Conservation (phyloP, 495 filamentous ascomycete species). For the Neurospora hispaniola region DNA sequence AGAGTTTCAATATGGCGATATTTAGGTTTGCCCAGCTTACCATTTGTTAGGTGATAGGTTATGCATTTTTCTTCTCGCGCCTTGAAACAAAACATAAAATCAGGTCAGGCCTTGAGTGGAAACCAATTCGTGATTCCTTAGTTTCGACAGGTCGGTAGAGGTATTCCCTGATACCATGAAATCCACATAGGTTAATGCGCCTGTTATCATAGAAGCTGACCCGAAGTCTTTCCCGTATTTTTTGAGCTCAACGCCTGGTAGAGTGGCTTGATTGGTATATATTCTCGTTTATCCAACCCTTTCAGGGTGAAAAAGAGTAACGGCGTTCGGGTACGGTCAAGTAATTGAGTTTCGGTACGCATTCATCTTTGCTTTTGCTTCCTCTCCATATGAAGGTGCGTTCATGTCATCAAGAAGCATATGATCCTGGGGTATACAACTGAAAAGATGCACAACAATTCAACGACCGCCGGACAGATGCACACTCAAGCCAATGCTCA, state of each 20-base stretch:
- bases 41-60: too few species aligned
- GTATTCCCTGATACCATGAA: neutral
- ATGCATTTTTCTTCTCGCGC: neutral
- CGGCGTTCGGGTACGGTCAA: too few species aligned
- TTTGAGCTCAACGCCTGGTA: neutral
- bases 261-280: too few species aligned
- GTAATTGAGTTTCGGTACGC: too few species aligned
- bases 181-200: neutral
- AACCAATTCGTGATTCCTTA: neutral
- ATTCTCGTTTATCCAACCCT: too few species aligned
- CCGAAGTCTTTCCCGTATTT: neutral
- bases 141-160: neutral
- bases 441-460: neutral
- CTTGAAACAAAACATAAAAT: neutral
- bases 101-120: neutral
- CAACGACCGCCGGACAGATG: neutral
- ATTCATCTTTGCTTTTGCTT: too few species aligned
- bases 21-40: too few species aligned
- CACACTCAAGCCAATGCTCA: neutral
- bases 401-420: too few species aligned
- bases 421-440: neutral
- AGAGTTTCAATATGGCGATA: neutral
- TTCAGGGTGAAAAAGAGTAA: too few species aligned
- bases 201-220: neutral
- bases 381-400: too few species aligned